These are phyloP conservation scores for Penicillium sp. DNA, from an alignment of 2,329 filamentous ascomycete genomes.

Conservation along the genomic window DNA sequence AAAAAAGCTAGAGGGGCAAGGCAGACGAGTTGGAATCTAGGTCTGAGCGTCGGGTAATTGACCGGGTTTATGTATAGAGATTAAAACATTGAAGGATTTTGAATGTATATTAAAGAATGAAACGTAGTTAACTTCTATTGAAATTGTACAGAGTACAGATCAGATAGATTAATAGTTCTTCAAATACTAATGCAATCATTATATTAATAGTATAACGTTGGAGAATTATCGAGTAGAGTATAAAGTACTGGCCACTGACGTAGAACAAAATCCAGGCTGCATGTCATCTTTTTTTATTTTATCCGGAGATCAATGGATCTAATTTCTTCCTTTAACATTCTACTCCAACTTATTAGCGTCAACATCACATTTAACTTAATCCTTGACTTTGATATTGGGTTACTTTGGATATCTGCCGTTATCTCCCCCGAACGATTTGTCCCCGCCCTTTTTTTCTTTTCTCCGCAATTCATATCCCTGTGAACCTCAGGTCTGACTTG, in stretches of 20 bases:
- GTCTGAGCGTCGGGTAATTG: slow-evolving; percentile 7
- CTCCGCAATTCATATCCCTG: neutral
- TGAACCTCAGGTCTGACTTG: slow-evolving; percentile 5
- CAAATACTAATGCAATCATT: neutral
- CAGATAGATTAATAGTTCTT: neutral
- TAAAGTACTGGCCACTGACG: slow-evolving; percentile 1
- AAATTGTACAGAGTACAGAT: neutral
- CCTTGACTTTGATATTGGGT: no score
- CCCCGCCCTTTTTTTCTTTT: neutral
- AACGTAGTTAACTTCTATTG: neutral
- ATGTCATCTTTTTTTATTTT: neutral
- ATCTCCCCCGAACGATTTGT: neutral
- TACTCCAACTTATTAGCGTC: neutral
- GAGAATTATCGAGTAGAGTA: neutral
- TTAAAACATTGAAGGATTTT: neutral
- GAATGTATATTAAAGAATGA: neutral
- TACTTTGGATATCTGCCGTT: neutral
- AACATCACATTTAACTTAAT: neutral
- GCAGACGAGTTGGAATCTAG: slow-evolving; percentile 10
- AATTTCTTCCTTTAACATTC: neutral
- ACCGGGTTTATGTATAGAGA: neutral
- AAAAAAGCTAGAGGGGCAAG: slow-evolving; percentile 8
- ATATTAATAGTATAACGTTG: neutral
- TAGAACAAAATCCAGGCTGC: neutral
- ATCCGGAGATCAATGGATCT: neutral